A percentile compares a stretch with the other conserved stretches of the same genome.
Evolutionary conservation across 2,329 filamentous ascomycete genomes (phyloP).

Genomic region (Elsinoe fawcettii): DNA sequence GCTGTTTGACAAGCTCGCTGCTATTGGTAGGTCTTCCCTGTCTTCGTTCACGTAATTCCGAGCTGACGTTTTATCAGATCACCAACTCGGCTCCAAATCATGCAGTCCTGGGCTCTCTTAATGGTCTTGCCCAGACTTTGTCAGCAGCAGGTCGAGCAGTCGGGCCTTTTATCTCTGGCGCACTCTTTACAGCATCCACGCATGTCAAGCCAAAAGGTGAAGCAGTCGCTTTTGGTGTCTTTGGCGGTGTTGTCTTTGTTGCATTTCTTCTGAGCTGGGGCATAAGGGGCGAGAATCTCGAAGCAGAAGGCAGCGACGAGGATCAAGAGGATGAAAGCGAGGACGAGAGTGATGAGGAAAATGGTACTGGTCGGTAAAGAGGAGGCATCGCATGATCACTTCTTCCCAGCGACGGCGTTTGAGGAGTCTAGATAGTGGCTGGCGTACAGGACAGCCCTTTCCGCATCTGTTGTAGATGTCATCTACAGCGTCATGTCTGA

Average conservation of each 20-base stretch:
- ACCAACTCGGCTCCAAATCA: conserved; percentile 87
- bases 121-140: conserved; percentile 88
- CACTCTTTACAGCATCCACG: conserved; percentile 72
- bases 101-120: conserved; percentile 77
- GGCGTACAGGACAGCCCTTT: not conserved
- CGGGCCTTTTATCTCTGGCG: conserved; percentile 81
- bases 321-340: conserved; percentile 38
- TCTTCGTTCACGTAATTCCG: conserved; percentile 3
- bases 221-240: conserved; percentile 75
- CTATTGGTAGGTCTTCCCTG: conserved; percentile 44
- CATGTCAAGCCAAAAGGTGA: conserved; percentile 72
- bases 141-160: conserved; percentile 83
- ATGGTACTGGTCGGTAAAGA: not conserved
- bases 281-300: conserved; percentile 57
- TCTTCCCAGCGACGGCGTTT: conserved; percentile 17
- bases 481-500: not conserved
- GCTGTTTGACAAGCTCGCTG: conserved; percentile 81
- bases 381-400: not conserved
- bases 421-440: not conserved
- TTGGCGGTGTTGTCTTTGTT: conserved; percentile 71
- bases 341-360: conserved; percentile 30
- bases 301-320: conserved; percentile 49
- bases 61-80: conserved; percentile 51
- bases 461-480: not conserved
- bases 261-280: conserved; percentile 75